Evolutionary conservation across 139 green algal species (phyloP).

Genomic region (Dunaliella sp.): DNA sequence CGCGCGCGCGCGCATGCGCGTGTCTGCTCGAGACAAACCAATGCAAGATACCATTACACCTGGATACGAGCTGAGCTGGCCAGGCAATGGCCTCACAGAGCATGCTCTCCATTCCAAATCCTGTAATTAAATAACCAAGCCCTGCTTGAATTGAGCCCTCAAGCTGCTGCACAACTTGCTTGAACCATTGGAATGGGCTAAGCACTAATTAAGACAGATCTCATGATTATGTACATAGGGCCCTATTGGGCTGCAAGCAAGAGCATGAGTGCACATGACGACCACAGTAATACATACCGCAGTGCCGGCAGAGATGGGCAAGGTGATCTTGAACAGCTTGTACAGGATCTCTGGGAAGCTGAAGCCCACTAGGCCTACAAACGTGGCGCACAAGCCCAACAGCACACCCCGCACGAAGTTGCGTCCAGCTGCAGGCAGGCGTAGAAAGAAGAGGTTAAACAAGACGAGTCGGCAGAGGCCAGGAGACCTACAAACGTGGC

Average conservation of each 20-base stretch:
- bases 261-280: not conserved
- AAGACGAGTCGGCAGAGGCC: no score
- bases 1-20: not conserved
- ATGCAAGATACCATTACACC: not conserved
- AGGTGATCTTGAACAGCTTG: slow-evolving; percentile 19
- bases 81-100: no score
- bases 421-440: slow-evolving; percentile 29
- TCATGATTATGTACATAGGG: no score
- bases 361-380: slow-evolving; percentile 44
- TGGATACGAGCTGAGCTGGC: no score
- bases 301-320: slow-evolving; percentile 28
- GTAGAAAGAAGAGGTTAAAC: not conserved
- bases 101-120: not conserved
- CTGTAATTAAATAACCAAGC: not conserved
- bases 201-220: no score
- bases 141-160: not conserved
- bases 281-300: slow-evolving; percentile 12
- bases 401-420: slow-evolving; percentile 60
- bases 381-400: slow-evolving; percentile 51
- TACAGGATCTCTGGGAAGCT: slow-evolving; percentile 42
- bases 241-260: not conserved
- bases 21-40: not conserved
- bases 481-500: slow-evolving; percentile 51
- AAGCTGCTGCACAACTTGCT: not conserved
- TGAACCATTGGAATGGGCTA: no score